Percentiles rank a stretch among this genome's conserved stretches.
Evolutionary conservation across 495 filamentous ascomycete genomes (phyloP).

Genomic region (Chaetomium cochliodes): DNA sequence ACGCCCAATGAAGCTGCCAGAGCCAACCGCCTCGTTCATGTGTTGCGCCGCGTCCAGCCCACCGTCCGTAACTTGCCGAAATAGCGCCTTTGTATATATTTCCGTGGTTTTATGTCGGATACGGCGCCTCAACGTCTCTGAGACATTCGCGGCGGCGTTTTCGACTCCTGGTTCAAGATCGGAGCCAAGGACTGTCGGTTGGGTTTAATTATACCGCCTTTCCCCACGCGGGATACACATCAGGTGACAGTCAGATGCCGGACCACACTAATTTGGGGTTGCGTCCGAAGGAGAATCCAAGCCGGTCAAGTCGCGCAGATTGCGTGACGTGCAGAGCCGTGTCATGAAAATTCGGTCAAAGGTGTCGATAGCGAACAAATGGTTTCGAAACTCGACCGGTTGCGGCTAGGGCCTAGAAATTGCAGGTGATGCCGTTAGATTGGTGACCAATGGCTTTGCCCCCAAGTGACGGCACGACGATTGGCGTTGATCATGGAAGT

Average conservation of each 20-base stretch:
- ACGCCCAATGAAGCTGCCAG: conserved; percentile 16
- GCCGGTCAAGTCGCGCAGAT: not conserved
- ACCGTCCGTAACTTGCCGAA: not conserved
- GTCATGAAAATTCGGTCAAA: not conserved
- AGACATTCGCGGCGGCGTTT: conserved; percentile 7
- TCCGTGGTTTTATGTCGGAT: not conserved
- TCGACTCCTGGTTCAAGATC: not conserved
- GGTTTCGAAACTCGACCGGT: not conserved
- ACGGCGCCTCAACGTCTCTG: not conserved
- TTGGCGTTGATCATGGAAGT: not conserved
- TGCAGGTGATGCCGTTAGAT: not conserved
- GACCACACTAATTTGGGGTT: conserved; percentile 10
- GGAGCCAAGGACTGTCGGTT: not conserved
- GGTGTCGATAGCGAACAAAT: not conserved
- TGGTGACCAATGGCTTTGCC: not conserved
- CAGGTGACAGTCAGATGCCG: conserved; percentile 12
- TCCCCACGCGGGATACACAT: conserved; percentile 10
- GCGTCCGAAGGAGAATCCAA: not conserved
- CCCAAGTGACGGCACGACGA: not conserved
- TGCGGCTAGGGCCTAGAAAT: not conserved
- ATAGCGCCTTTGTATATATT: not conserved
- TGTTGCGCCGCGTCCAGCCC: conserved; percentile 1
- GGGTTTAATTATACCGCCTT: conserved; percentile 12
- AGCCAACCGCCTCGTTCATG: conserved; percentile 11
- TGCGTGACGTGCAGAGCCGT: not conserved